A percentile compares a stretch with the other conserved stretches of the same genome.
phyloP scores from a whole-genome alignment of 805 yeast genomes.

The Candida gorgasii region DNA sequence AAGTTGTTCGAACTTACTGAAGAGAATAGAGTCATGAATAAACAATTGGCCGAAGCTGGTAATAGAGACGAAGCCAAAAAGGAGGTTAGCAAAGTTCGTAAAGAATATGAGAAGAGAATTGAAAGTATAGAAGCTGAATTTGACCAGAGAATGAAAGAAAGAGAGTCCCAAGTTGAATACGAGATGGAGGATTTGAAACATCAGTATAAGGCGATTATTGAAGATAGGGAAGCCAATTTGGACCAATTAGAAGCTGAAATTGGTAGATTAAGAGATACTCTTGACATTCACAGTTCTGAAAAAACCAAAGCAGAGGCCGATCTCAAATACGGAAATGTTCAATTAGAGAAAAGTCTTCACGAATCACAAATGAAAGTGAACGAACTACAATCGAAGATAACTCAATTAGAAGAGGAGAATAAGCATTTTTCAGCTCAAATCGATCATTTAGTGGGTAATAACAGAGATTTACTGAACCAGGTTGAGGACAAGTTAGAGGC shows the following conservation, averaged over 20 bases:
- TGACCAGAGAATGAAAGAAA: neutral
- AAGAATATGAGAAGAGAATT: constrained; percentile 1
- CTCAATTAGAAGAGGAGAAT: neutral
- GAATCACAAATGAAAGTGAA: no score
- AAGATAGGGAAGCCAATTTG: constrained; percentile 2
- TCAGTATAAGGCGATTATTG: constrained; percentile 5
- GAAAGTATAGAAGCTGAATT: neutral
- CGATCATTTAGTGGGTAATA: no score
- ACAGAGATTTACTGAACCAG: no score
- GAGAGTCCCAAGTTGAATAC: constrained; percentile 3
- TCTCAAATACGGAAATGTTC: neutral
- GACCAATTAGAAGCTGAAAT: constrained; percentile 4
- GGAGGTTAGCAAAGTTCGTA: neutral
- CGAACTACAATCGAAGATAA: neutral
- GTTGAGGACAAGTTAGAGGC: constrained; percentile 8
- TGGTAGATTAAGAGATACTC: neutral
- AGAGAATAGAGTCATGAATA: constrained; percentile 14
- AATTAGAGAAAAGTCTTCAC: neutral
- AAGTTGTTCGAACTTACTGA: constrained; percentile 21
- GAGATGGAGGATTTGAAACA: constrained; percentile 12
- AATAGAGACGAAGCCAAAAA: neutral
- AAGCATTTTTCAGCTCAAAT: no score
- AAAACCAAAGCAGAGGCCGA: neutral
- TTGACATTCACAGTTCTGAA: neutral
- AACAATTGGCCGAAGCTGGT: constrained; percentile 1